Evolutionary conservation across 2,329 filamentous ascomycete genomes (phyloP), one percentile per base, ranked within the genome.

Genomic region (Talaromyces sp.): DNA sequence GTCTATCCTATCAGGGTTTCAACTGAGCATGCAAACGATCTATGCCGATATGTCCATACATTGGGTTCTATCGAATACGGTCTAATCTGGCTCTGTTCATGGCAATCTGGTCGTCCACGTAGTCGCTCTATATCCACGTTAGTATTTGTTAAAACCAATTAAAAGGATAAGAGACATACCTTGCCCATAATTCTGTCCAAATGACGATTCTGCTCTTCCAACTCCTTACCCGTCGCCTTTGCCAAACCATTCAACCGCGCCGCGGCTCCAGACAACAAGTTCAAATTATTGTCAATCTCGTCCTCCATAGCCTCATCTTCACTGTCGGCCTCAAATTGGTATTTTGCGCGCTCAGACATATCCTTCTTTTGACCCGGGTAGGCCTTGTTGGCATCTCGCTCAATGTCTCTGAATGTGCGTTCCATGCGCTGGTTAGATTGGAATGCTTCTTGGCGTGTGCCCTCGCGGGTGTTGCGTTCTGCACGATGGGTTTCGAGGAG

Each of bases 141-240:
- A 77, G 73, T 33, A 41, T 14, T 14, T 19, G 43, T n/a, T 19
- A 43, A 19, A 33, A 16, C 6, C 22, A 13, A n/a, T 39, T 7
- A 31, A 24, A 66, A 71, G 43, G 11, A 5, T 14, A 16, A 37
- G 9, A n/a, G 43, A 45, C 82, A 74, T 79, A 90, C 90, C 89
- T 96, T 96, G 69, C 82, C 82, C 69, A 86, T 90, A 73, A 97
- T 92, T 66, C 88, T 85, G 67, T 90, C 88, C 72, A 97, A 89
- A 72, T 88, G 84, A 71, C 85, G 84, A 78, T 96, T 96, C 80
- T 96, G 91, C 65, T 85, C 81, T 67, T 92, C 88, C 27, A 95
- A 84, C 75, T 95, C 91, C 56, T 85, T 82, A 57, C 89, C 89
- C 73, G 92, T 93, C 54, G 90, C 90, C 69, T 84, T 82, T 16